Evolutionary conservation across 345 rosid species (phyloP), one percentile per base, ranked within the genome.

Genomic region (Melaleuca alternifolia): DNA sequence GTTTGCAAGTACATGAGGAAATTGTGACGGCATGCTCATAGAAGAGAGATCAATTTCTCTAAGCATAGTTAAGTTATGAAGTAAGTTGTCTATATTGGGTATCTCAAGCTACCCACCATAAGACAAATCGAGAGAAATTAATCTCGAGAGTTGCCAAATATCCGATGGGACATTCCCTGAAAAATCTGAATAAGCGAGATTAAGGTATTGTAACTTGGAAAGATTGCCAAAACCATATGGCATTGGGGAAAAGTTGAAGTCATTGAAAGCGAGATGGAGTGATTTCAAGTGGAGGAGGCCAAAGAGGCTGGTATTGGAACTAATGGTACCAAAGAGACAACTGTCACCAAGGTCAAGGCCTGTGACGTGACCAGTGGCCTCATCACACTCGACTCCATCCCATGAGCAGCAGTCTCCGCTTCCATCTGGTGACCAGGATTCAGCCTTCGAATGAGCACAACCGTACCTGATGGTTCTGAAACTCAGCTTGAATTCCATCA

Each of bases 21-120:
- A 12, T 5, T 15, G 65, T 59, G 65, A 59, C 1, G 3, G 5
- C 0, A 59, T 59, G 16, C 2, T 2, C 2, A 11, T 5, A 0
- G 0, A 5, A 59, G 65, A 57, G 65, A 57, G 65, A 57, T 57
- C 1, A 26, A 57, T 1, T 57, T 57, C 65, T 26, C 15, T 57
- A 11, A 57, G 65, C 30, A 57, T 5, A 5, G 33, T 57, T 5
- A 57, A 57, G 30, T 57, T 57, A 0, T 26, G 15, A 57, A 57
- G 0, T 1, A 57, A 57, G 0, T 26, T 26, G 30, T 2, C 30
- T 11, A 57, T 5, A 30, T 26, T 57, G 65, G 65, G 65, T 15
- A 11, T 57, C 33, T 57, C 65, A 57, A 57, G 62, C 26, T 28
- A 14, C 33, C 33, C 11, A 30, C 13, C 0, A 6, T 7, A n/a